Evolutionary conservation across 108 stramenopile genomes (phyloP).

Genomic region (Hondaea fermentalgiana): DNA sequence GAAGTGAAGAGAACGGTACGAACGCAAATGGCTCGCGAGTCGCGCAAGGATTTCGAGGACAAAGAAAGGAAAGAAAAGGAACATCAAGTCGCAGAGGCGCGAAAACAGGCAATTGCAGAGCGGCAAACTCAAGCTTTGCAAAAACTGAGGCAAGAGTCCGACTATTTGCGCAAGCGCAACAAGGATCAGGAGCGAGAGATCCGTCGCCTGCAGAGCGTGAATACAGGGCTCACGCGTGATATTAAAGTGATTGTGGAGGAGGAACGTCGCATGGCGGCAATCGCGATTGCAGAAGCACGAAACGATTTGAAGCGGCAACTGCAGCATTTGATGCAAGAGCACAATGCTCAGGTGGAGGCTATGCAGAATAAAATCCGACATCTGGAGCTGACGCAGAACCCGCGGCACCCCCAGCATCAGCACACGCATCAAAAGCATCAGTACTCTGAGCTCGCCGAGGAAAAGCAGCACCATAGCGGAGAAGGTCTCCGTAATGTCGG

Average conservation of each 20-base stretch:
- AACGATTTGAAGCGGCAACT: neutral
- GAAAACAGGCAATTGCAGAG: neutral
- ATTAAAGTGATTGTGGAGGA: neutral
- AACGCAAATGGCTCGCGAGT: neutral
- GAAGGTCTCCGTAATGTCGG: neutral
- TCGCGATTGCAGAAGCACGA: neutral
- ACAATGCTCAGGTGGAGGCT: neutral
- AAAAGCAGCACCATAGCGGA: neutral
- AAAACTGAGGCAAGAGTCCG: neutral
- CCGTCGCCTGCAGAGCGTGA: neutral
- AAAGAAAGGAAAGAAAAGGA: neutral
- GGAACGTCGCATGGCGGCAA: neutral
- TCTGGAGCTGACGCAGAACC: neutral
- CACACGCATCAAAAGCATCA: neutral
- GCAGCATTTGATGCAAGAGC: neutral
- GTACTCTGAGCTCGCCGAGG: neutral
- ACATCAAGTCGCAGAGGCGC: neutral
- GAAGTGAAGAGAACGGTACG: neutral
- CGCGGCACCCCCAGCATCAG: neutral
- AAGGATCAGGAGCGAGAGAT: neutral
- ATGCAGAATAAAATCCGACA: neutral
- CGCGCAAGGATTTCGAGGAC: neutral
- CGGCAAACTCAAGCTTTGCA: neutral
- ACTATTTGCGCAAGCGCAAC: neutral
- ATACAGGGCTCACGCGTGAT: neutral